Percentiles rank a stretch among this genome's conserved stretches.
Conservation (phyloP, 768 basidiomycete genomes). For the Russula olivacea region DNA sequence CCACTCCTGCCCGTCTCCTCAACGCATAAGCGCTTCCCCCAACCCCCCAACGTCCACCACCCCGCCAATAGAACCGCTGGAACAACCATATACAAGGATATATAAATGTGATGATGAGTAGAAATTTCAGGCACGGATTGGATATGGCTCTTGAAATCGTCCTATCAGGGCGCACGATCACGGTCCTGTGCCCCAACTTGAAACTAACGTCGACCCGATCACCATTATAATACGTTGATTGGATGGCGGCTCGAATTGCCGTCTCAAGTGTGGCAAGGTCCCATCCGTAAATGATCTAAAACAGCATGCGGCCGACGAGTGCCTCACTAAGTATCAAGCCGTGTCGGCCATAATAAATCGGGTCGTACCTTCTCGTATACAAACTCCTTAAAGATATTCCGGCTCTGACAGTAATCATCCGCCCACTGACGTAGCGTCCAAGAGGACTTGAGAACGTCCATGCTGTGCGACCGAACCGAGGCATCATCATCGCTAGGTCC, state of each 20-base stretch:
- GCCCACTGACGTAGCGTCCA: slow-evolving; percentile 52
- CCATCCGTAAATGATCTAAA: slow-evolving; percentile 56
- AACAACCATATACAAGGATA: slow-evolving; percentile 82
- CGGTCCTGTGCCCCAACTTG: slow-evolving; percentile 38
- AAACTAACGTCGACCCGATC: slow-evolving; percentile 47
- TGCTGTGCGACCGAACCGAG: slow-evolving; percentile 5
- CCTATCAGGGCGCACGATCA: slow-evolving; percentile 66
- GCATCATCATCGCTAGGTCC: slow-evolving; percentile 8
- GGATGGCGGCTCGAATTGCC: slow-evolving; percentile 37
- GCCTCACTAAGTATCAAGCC: not conserved
- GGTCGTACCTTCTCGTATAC: slow-evolving; percentile 55
- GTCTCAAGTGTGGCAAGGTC: slow-evolving; percentile 38
- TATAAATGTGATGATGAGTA: slow-evolving; percentile 62
- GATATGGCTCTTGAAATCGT: slow-evolving; percentile 59
- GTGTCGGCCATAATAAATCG: not conserved
- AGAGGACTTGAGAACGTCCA: slow-evolving; percentile 25
- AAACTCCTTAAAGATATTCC: slow-evolving; percentile 72
- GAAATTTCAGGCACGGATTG: slow-evolving; percentile 62
- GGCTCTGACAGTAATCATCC: slow-evolving; percentile 71
- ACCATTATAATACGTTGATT: slow-evolving; percentile 38
- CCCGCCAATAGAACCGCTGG: slow-evolving; percentile 56
- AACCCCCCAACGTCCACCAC: slow-evolving; percentile 72
- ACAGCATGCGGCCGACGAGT: not conserved
- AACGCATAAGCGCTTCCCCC: slow-evolving; percentile 74
- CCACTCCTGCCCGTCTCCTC: slow-evolving; percentile 36